These are phyloP conservation scores for Penicillium coprophilum DNA, from an alignment of 495 filamentous ascomycete species.

Conservation along the genomic window DNA sequence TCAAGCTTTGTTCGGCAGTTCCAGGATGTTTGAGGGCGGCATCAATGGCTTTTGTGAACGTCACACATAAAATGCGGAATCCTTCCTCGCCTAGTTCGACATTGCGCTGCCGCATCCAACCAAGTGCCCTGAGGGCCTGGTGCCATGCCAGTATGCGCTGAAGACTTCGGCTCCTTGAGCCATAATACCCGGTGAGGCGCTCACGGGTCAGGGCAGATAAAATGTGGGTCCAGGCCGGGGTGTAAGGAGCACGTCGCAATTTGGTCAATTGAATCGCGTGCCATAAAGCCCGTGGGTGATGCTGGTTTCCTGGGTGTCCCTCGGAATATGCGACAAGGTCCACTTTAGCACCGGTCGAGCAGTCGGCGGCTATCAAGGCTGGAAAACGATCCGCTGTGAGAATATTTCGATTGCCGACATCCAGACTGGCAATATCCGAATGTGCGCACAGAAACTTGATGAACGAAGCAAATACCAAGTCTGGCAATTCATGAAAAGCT, in stretches of 20 bases:
- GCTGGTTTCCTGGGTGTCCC: constrained; percentile 17
- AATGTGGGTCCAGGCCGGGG: constrained; percentile 43
- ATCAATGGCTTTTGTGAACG: constrained; percentile 43
- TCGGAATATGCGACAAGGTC: constrained; percentile 26
- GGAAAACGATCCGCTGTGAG: constrained; percentile 35
- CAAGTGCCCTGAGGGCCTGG: constrained; percentile 32
- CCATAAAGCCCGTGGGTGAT: constrained; percentile 35
- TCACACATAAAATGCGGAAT: constrained; percentile 47
- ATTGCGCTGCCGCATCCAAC: constrained; percentile 40
- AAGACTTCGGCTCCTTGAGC: constrained; percentile 21
- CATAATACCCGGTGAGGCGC: constrained; percentile 20
- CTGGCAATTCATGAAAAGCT: constrained; percentile 35
- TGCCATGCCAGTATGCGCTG: constrained; percentile 47
- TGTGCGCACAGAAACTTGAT: constrained; percentile 47
- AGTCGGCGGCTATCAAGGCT: constrained; percentile 20
- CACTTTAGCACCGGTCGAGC: constrained; percentile 4
- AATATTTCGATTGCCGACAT: constrained; percentile 16
- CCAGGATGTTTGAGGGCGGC: constrained; percentile 28
- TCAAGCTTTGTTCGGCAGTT: constrained; percentile 28
- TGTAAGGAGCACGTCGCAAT: constrained; percentile 29
- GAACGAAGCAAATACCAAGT: constrained; percentile 48
- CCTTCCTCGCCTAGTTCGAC: constrained; percentile 42
- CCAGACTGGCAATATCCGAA: constrained; percentile 13
- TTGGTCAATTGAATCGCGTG: constrained; percentile 47
- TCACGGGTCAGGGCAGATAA: constrained; percentile 30